Conservation (phyloP, 768 basidiomycete species). For the Cytidiella melzeri region DNA sequence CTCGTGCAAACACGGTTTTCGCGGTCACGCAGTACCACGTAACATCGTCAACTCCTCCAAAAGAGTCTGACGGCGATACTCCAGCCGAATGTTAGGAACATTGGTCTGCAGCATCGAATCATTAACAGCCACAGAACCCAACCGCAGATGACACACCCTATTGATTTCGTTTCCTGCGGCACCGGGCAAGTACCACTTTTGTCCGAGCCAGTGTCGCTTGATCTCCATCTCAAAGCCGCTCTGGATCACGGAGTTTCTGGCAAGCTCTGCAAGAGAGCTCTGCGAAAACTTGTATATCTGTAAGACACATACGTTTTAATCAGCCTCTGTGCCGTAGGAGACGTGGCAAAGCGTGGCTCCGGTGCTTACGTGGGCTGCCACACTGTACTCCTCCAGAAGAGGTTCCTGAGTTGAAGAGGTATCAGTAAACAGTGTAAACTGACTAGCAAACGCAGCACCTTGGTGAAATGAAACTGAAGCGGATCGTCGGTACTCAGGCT, state of each 20-base stretch:
- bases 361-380: slow-evolving; percentile 81
- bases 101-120: slow-evolving; percentile 62
- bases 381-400: slow-evolving; percentile 92
- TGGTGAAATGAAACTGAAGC: slow-evolving; percentile 97
- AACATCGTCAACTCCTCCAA: slow-evolving; percentile 80
- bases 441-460: slow-evolving; percentile 41
- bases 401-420: slow-evolving; percentile 57
- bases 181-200: slow-evolving; percentile 90
- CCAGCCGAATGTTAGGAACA: slow-evolving; percentile 85
- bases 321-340: too few relatives aligned
- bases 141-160: slow-evolving; percentile 51
- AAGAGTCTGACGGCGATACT: slow-evolving; percentile 88
- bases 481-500: slow-evolving; percentile 95
- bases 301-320: not conserved
- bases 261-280: slow-evolving; percentile 90
- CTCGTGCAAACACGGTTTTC: not conserved
- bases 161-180: slow-evolving; percentile 93
- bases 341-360: not conserved
- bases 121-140: not conserved
- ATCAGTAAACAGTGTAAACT: not conserved
- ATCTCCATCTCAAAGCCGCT: slow-evolving; percentile 98
- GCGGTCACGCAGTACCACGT: slow-evolving; percentile 22
- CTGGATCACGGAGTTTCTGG: slow-evolving; percentile 95
- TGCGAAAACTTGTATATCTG: slow-evolving; percentile 97
- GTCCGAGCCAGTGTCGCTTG: slow-evolving; percentile 93